These are phyloP conservation scores for Yamadazyma philogaea DNA, from an alignment of 805 yeast species.

Conservation along the genomic window DNA sequence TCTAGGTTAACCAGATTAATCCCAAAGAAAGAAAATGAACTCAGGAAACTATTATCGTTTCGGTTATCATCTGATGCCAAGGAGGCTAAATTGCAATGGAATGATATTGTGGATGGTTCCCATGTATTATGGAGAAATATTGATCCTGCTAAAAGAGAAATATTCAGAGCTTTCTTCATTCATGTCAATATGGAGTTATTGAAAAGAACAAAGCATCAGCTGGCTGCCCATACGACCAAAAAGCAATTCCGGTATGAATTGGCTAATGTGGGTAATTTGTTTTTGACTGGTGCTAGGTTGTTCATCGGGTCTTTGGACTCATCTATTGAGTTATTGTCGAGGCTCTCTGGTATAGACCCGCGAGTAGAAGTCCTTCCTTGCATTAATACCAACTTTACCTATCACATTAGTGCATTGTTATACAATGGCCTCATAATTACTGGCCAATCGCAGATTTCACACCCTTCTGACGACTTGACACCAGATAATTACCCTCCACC, in stretches of 20 bases:
- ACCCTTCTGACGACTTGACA: constrained; percentile 50
- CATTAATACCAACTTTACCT: constrained; percentile 77
- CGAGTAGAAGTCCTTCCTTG: constrained; percentile 68
- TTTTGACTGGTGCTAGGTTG: constrained; percentile 75
- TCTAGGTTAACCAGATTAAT: constrained; percentile 76
- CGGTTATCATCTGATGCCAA: constrained; percentile 48
- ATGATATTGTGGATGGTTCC: constrained; percentile 69
- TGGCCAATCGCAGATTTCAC: constrained; percentile 93
- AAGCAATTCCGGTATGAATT: constrained; percentile 67
- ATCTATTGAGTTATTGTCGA: constrained; percentile 70
- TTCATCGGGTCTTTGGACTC: constrained; percentile 83
- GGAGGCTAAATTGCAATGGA: constrained; percentile 72
- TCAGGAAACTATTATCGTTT: constrained; percentile 38
- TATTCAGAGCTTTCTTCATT: constrained; percentile 71
- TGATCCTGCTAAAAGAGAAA: constrained; percentile 60
- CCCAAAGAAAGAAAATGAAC: constrained; percentile 43
- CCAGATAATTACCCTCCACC: constrained; percentile 25
- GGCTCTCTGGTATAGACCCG: constrained; percentile 59
- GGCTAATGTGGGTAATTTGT: constrained; percentile 83
- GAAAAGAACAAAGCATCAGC: constrained; percentile 55
- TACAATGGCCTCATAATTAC: constrained; percentile 69
- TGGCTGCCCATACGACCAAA: constrained; percentile 26
- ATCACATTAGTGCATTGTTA: constrained; percentile 78
- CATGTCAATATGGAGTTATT: constrained; percentile 76
- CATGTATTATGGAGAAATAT: constrained; percentile 66